A percentile compares a stretch with the other conserved stretches of the same genome.
Evolutionary conservation across 2,329 filamentous ascomycete genomes (phyloP).

Genomic region (Penicillium nordicum): DNA sequence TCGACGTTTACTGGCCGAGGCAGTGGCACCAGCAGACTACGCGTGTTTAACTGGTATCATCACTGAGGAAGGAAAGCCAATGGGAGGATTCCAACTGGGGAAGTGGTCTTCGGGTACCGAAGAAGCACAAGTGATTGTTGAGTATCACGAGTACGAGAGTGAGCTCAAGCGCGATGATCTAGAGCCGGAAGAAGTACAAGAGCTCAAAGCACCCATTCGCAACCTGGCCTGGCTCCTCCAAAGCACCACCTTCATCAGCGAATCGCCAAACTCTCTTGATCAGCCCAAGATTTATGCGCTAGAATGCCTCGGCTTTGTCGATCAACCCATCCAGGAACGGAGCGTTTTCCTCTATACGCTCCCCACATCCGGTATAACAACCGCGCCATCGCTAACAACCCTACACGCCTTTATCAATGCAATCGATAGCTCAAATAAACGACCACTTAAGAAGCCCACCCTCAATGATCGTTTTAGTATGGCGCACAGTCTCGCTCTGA

Average conservation of each 20-base stretch:
- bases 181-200: constrained; percentile 23
- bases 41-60: constrained; percentile 20
- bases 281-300: constrained; percentile 30
- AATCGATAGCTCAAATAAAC: constrained; percentile 15
- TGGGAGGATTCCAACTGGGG: constrained; percentile 22
- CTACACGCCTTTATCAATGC: constrained; percentile 24
- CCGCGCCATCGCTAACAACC: constrained; percentile 5
- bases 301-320: constrained; percentile 27
- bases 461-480: constrained; percentile 27
- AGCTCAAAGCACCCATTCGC: constrained; percentile 25
- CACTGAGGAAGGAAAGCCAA: constrained; percentile 16
- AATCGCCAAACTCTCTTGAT: constrained; percentile 5
- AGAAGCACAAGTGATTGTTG: constrained; percentile 20
- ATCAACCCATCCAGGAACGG: constrained; percentile 24
- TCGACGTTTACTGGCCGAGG: constrained; percentile 20
- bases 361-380: not conserved
- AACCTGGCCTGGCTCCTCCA: constrained; percentile 29
- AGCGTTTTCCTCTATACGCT: constrained; percentile 26
- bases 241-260: constrained; percentile 23
- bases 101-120: constrained; percentile 15
- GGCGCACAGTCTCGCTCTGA: constrained; percentile 26
- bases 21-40: constrained; percentile 22
- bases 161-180: constrained; percentile 23
- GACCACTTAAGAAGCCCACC: constrained; percentile 16
- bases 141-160: constrained; percentile 28